phyloP scores from a whole-genome alignment of 495 filamentous ascomycete species.

The Neurospora sp. region DNA sequence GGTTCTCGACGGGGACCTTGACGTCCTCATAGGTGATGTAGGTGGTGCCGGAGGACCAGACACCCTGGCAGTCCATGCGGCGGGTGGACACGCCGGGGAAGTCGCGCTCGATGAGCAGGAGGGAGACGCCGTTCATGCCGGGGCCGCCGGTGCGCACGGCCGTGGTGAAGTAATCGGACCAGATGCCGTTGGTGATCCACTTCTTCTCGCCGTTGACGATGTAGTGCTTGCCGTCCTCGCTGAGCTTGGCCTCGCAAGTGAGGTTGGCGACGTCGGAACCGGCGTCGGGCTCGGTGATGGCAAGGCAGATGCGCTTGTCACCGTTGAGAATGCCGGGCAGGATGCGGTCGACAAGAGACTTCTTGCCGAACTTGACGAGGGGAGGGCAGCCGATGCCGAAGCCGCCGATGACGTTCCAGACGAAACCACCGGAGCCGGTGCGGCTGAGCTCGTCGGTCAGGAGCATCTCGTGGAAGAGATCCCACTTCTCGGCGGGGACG shows the following conservation, averaged over 20 bases:
- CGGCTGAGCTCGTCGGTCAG: conserved; percentile 90
- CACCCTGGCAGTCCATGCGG: conserved; percentile 97
- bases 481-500: conserved; percentile 84
- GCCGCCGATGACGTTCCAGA: conserved; percentile 96
- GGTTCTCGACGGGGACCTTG: conserved; percentile 95
- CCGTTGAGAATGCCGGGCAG: conserved; percentile 74
- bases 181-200: conserved; percentile 98
- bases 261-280: conserved; percentile 82
- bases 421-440: conserved; percentile 79
- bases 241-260: conserved; percentile 88
- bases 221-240: conserved; percentile 92
- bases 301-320: conserved; percentile 84
- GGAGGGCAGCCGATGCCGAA: conserved; percentile 92
- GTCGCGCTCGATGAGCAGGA: conserved; percentile 75
- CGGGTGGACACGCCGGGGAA: conserved; percentile 78
- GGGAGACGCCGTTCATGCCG: conserved; percentile 85
- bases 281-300: conserved; percentile 48
- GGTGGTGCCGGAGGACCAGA: conserved; percentile 88
- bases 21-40: conserved; percentile 98
- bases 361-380: conserved; percentile 84
- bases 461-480: conserved; percentile 94
- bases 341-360: conserved; percentile 68
- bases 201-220: conserved; percentile 99
- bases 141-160: conserved; percentile 79
- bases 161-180: conserved; percentile 93